phyloP scores from a whole-genome alignment of 768 basidiomycete genomes.

The Fomitopsis pulvina region DNA sequence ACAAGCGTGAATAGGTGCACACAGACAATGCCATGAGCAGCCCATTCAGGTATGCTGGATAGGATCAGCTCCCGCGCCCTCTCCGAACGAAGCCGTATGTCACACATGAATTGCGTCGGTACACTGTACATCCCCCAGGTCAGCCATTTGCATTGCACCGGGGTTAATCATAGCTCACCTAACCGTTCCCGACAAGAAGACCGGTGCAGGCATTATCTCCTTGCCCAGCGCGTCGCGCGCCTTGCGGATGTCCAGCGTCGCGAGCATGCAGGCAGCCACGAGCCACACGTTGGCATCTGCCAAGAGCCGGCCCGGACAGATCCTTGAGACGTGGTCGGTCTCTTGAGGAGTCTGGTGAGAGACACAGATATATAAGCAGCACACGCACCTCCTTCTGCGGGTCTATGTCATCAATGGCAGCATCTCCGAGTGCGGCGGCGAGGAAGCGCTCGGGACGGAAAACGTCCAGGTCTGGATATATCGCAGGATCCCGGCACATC shows the following conservation, averaged over 20 bases:
- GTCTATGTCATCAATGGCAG: conserved; percentile 18
- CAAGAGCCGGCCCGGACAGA: conserved; percentile 50
- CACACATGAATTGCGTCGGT: conserved; percentile 45
- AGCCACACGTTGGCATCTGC: conserved; percentile 43
- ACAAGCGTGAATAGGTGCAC: too few relatives aligned
- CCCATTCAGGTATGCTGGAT: too few relatives aligned
- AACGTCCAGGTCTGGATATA: conserved; percentile 3
- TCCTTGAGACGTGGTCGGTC: conserved; percentile 28
- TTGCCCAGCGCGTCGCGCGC: conserved; percentile 34
- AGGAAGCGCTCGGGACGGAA: conserved; percentile 17
- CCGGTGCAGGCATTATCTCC: conserved; percentile 30
- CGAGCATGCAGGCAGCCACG: conserved; percentile 36
- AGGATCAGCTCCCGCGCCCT: conserved; percentile 12
- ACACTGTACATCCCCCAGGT: neutral
- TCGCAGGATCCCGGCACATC: conserved; percentile 2
- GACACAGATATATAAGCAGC: neutral
- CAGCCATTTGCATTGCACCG: neutral
- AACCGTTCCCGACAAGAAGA: conserved; percentile 37
- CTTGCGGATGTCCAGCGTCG: conserved; percentile 39
- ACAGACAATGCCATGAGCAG: too few relatives aligned
- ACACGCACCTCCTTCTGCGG: conserved; percentile 33
- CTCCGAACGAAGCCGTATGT: conserved; percentile 35
- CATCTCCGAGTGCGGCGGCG: neutral
- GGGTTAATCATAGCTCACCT: conserved; percentile 25
- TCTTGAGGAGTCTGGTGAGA: neutral